phyloP scores from a whole-genome alignment of 2,329 filamentous ascomycete genomes.

The Fusarium mundagurra region DNA sequence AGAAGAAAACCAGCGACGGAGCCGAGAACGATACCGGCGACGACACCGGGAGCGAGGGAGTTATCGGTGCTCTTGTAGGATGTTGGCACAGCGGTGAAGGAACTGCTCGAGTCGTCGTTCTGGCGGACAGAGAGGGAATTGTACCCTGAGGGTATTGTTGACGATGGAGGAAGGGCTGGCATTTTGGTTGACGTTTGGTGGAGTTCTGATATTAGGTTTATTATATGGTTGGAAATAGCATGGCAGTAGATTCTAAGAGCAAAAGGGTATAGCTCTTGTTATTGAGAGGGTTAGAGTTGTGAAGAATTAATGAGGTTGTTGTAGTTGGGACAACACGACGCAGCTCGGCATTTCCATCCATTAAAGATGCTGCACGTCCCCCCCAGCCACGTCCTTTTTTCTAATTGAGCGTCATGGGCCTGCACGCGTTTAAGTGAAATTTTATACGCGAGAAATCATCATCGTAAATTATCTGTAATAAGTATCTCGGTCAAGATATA shows the following conservation, averaged over 20 bases:
- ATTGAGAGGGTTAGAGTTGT: not conserved
- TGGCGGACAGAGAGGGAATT: slow-evolving; percentile 36
- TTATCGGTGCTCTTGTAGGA: slow-evolving; percentile 48
- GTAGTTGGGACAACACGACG: slow-evolving; percentile 5
- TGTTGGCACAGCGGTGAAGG: slow-evolving; percentile 48
- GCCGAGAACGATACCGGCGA: slow-evolving; percentile 58
- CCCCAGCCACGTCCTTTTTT: slow-evolving; percentile 30
- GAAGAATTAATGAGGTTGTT: slow-evolving; percentile 1
- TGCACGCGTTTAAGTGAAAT: slow-evolving; percentile 4
- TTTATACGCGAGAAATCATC: not conserved
- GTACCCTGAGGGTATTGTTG: slow-evolving; percentile 21
- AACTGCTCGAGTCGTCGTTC: slow-evolving; percentile 21
- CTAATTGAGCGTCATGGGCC: slow-evolving; percentile 7
- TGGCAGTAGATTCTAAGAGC: not conserved
- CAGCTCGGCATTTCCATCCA: not conserved
- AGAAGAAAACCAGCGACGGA: slow-evolving; percentile 62
- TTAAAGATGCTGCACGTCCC: slow-evolving; percentile 25
- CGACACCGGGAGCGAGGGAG: slow-evolving; percentile 55
- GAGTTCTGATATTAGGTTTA: not conserved
- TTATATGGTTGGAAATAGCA: not conserved
- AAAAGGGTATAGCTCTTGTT: not conserved
- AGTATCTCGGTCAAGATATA: not conserved
- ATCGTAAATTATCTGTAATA: no score
- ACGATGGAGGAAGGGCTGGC: slow-evolving; percentile 27
- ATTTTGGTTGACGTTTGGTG: slow-evolving; percentile 3